These are phyloP conservation scores for Aspergillus cristatus DNA, from an alignment of 495 filamentous ascomycete species.

Conservation along the genomic window DNA sequence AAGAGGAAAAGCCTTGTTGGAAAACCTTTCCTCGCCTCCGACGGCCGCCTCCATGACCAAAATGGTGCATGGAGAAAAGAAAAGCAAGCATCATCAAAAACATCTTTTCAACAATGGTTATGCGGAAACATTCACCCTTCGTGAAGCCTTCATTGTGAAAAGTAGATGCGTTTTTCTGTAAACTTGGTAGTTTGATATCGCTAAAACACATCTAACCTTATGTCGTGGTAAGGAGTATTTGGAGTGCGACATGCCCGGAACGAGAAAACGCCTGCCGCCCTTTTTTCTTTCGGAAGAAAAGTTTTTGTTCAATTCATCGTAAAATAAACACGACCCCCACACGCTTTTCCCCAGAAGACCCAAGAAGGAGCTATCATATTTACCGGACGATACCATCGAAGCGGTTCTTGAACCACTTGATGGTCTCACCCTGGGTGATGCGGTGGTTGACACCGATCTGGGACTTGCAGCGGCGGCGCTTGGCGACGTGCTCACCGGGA, in stretches of 20 bases:
- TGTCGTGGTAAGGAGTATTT: constrained; percentile 30
- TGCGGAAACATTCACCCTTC: constrained; percentile 38
- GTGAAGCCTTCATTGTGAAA: constrained; percentile 45
- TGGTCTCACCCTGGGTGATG: constrained; percentile 85
- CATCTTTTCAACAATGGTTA: constrained; percentile 41
- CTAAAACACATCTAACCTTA: constrained; percentile 39
- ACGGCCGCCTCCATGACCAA: too few relatives aligned
- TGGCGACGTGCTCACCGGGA: constrained; percentile 93
- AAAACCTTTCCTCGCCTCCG: too few relatives aligned
- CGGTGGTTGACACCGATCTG: constrained; percentile 79
- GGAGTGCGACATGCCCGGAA: constrained; percentile 15
- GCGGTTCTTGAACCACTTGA: constrained; percentile 99
- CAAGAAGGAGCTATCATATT: too few relatives aligned
- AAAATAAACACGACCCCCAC: constrained; percentile 27
- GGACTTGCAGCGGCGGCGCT: constrained; percentile 82
- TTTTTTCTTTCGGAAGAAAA: constrained; percentile 4
- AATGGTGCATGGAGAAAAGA: constrained; percentile 1
- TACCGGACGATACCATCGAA: constrained; percentile 98
- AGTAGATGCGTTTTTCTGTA: constrained; percentile 30
- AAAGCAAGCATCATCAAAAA: constrained; percentile 9
- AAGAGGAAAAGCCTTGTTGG: too few relatives aligned
- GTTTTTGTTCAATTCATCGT: constrained; percentile 35
- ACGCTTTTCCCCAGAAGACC: constrained; percentile 12
- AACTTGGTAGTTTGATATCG: constrained; percentile 27
- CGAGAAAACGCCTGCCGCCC: constrained; percentile 12